Conservation (phyloP, 2,329 filamentous ascomycete genomes). For the Colletotrichum salicis region DNA sequence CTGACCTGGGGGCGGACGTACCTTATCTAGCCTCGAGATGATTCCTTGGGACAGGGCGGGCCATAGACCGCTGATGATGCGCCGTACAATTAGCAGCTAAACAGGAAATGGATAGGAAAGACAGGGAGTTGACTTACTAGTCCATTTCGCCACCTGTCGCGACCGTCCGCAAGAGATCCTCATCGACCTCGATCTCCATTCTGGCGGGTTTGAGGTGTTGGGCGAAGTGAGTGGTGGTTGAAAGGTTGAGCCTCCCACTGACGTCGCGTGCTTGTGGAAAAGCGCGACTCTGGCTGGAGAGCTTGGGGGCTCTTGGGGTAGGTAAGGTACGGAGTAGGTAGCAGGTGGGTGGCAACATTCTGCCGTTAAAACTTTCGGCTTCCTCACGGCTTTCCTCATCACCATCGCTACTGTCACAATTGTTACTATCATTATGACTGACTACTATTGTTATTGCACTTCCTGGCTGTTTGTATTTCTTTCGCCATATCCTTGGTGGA, state of each 20-base stretch:
- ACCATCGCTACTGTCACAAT: no score
- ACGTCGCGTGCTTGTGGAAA: slow-evolving; percentile 29
- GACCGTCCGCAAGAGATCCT: slow-evolving; percentile 59
- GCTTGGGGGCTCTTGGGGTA: neutral
- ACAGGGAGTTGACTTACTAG: slow-evolving; percentile 56
- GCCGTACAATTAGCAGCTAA: slow-evolving; percentile 41
- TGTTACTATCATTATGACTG: no score
- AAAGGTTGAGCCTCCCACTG: slow-evolving; percentile 13
- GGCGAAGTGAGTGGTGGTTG: neutral
- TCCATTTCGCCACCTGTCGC: slow-evolving; percentile 65
- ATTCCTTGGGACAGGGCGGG: slow-evolving; percentile 72
- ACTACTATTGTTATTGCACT: no score
- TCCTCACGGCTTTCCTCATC: no score
- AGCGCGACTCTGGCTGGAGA: slow-evolving; percentile 13
- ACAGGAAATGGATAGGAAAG: slow-evolving; percentile 26
- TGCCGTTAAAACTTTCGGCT: no score
- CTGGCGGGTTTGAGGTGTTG: slow-evolving; percentile 22
- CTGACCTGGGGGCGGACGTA: slow-evolving; percentile 40
- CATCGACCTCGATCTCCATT: slow-evolving; percentile 68
- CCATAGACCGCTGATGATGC: slow-evolving; percentile 73
- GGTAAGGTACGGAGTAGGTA: neutral
- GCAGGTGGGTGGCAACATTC: no score
- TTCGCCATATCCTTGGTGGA: no score
- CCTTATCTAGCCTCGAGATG: slow-evolving; percentile 74
- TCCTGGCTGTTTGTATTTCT: no score